phyloP scores from a whole-genome alignment of 495 filamentous ascomycete species.

The Articulospora tetracladia region DNA sequence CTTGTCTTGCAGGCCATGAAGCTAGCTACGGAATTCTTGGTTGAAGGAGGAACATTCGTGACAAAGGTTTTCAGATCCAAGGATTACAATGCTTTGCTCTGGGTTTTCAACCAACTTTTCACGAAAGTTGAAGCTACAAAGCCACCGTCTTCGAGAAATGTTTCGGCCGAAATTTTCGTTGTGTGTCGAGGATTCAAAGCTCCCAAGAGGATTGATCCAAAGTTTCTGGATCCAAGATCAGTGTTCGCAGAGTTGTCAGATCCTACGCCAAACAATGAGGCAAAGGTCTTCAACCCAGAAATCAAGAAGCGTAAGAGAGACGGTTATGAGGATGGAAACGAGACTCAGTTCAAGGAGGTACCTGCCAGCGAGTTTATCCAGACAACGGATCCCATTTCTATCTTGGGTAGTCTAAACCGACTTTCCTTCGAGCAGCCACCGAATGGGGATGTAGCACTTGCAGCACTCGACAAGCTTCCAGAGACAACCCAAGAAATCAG shows the following conservation, averaged over 20 bases:
- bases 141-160: slow-evolving; percentile 90
- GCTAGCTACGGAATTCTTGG: slow-evolving; percentile 88
- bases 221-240: slow-evolving; percentile 82
- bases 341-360: slow-evolving; percentile 85
- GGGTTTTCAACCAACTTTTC: slow-evolving; percentile 98
- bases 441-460: slow-evolving; percentile 81
- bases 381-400: slow-evolving; percentile 91
- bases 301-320: slow-evolving; percentile 94
- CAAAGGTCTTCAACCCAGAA: slow-evolving; percentile 96
- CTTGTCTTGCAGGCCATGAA: slow-evolving; percentile 89
- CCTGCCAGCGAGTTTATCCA: slow-evolving; percentile 91
- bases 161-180: slow-evolving; percentile 97
- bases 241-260: slow-evolving; percentile 94
- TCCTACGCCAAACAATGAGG: slow-evolving; percentile 91
- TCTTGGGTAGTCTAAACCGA: slow-evolving; percentile 81
- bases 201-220: slow-evolving; percentile 87
- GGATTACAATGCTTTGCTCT: slow-evolving; percentile 92
- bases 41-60: slow-evolving; percentile 88
- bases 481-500: slow-evolving; percentile 89
- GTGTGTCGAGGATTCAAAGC: slow-evolving; percentile 93
- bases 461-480: slow-evolving; percentile 81
- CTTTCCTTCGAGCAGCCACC: slow-evolving; percentile 73
- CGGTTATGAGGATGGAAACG: slow-evolving; percentile 96
- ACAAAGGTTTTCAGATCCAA: slow-evolving; percentile 99
- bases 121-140: slow-evolving; percentile 93